Evolutionary conservation across 371 early-diverging fungal species (phyloP), one percentile per base, ranked within the genome.

Genomic region (Apophysomyces variabilis): DNA sequence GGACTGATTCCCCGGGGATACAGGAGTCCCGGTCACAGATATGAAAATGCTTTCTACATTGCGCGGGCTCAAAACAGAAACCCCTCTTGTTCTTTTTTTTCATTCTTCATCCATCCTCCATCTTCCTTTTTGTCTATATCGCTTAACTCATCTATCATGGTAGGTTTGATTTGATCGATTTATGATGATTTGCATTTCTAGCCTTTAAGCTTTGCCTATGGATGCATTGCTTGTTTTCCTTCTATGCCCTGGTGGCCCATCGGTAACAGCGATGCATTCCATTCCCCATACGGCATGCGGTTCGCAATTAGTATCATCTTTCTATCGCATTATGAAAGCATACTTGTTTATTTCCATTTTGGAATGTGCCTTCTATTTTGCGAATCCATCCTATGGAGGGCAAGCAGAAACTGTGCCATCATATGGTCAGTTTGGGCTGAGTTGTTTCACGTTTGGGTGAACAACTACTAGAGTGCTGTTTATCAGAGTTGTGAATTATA

Each of bases 401-500:
- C 54, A 50, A 50, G 54, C 54, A 50, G 21, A 50, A 50, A 26
- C 21, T 50, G 44, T 9, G 38, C 38, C 21, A 45, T 26, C 12
- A 9, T 18, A 39, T 26, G 38, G 45, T 37, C 44, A 41, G 16
- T 18, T 45, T 59, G 38, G 70, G 70, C 70, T 70, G 70, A 70
- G 70, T 68, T 64, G 68, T 62, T 37, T 45, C 38, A n/a, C 12
- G 7, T 13, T 41, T 47, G 12, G 41, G 21, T 57, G 38, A 21
- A 45, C 66, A 64, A 67, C 71, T 71, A 59, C 38, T 71, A 71
- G 71, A 71, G 71, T 71, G 71, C 39, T 58, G 64, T 66, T 70
- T 64, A 64, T 71, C 71, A 71, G 71, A 71, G 61, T 71, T 71
- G 71, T 71, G 71, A 67, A 71, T 71, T 66, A 62, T 62, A 61